Conservation (phyloP, 1,284 basidiomycete species). For the Fistulinella cinereoalba region DNA sequence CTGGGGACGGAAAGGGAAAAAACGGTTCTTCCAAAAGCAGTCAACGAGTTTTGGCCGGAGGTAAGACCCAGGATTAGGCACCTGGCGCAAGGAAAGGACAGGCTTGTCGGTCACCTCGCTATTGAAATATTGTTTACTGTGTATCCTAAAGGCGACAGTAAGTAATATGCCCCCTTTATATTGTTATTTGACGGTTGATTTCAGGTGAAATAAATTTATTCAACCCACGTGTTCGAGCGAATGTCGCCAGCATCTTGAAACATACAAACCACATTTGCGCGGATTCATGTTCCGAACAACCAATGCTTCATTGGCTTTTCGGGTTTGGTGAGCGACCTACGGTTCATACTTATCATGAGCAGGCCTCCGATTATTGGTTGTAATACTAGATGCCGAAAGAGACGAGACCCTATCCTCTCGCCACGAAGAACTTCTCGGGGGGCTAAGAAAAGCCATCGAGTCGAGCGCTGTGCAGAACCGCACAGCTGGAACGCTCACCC, state of each 20-base stretch:
- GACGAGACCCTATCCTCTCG: slow-evolving; percentile 1
- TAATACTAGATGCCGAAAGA: too few species aligned
- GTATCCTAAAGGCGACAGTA: slow-evolving; percentile 7
- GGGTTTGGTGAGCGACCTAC: slow-evolving; percentile 15
- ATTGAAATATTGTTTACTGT: slow-evolving; percentile 20
- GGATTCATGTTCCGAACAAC: neutral
- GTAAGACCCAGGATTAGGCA: slow-evolving; percentile 12
- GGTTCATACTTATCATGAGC: too few species aligned
- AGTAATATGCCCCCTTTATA: neutral
- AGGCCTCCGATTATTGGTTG: too few species aligned
- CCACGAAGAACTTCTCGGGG: slow-evolving; percentile 9
- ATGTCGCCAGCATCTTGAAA: slow-evolving; percentile 15
- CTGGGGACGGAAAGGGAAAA: neutral
- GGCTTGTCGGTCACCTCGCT: slow-evolving; percentile 20
- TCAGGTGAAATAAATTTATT: slow-evolving; percentile 9
- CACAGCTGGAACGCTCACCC: slow-evolving; percentile 21
- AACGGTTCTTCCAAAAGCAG: neutral
- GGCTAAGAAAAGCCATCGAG: slow-evolving; percentile 4
- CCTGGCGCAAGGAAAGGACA: slow-evolving; percentile 9
- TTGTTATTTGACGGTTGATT: neutral
- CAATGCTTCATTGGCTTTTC: slow-evolving; percentile 14
- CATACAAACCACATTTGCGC: neutral
- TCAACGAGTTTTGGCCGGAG: slow-evolving; percentile 4
- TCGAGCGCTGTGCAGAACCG: slow-evolving; percentile 7
- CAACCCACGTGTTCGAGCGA: slow-evolving; percentile 10